Evolutionary conservation across 2,329 filamentous ascomycete species (phyloP).

Genomic region (Phoma herbarum): DNA sequence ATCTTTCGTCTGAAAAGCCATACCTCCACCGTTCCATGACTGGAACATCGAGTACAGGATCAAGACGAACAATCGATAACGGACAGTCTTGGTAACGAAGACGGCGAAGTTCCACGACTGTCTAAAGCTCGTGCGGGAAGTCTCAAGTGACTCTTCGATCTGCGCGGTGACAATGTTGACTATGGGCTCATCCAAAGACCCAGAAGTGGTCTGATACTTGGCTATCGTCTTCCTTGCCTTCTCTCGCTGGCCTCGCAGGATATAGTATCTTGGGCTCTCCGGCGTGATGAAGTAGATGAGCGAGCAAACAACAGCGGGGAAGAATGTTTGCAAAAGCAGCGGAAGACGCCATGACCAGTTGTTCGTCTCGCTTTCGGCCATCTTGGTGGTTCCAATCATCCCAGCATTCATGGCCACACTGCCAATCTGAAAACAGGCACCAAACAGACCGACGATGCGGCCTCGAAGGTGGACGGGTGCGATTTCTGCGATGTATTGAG

Average conservation of each 20-base stretch:
- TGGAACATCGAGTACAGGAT: constrained; percentile 59
- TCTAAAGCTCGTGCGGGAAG: constrained; percentile 48
- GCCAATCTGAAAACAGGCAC: constrained; percentile 58
- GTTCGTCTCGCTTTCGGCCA: constrained; percentile 35
- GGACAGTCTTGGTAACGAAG: constrained; percentile 57
- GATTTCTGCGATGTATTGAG: constrained; percentile 53
- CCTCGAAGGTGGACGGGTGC: constrained; percentile 48
- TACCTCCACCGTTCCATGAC: constrained; percentile 57
- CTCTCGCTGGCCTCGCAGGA: constrained; percentile 26
- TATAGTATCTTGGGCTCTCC: constrained; percentile 54
- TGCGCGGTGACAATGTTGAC: constrained; percentile 55
- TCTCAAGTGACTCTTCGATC: constrained; percentile 58
- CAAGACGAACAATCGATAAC: constrained; percentile 56
- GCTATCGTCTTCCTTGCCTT: constrained; percentile 33
- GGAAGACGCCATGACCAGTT: constrained; percentile 33
- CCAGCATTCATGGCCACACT: constrained; percentile 55
- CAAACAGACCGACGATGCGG: constrained; percentile 59
- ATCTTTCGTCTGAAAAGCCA: neutral
- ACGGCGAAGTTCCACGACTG: constrained; percentile 58
- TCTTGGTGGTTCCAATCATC: constrained; percentile 55
- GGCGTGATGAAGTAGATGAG: constrained; percentile 50
- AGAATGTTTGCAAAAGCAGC: constrained; percentile 58
- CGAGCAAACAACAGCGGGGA: constrained; percentile 52
- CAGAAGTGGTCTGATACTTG: constrained; percentile 55
- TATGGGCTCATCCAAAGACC: constrained; percentile 53